Base-by-base conservation (phyloP, 306 rosid genomes). In the Trichosanthes truncata region DNA sequence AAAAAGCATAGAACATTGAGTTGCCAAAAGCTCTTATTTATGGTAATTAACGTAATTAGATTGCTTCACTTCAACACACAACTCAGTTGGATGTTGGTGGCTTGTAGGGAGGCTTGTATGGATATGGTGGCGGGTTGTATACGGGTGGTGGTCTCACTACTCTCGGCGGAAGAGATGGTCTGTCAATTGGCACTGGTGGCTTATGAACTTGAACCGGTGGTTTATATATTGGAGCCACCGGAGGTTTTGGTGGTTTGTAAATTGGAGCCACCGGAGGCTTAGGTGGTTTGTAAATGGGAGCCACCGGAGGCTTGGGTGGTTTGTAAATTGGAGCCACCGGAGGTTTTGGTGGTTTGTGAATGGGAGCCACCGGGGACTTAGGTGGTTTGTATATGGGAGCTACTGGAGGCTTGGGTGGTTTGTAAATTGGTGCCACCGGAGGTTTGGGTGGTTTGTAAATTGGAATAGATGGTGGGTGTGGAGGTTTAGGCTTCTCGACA, bases 51-150 rank as follows among this genome's bases (percentile, higher is more conserved):
- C 60, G 20, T 25, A 4, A 25, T 25, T 57, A 59, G 36, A 33
- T 33, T 15, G 23, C 25, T 36, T 36, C 46, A 40, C 49, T 15
- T 68, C 29, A 68, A 41, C 53, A 68, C 33, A 68, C 5, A 31
- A n/a, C 75, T 68, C 35, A 68, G 75, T 68, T 68, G 31, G 52
- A 41, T 68, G 52, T 8, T 40, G 75, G 75, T 10, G 75, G 75
- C 52, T 41, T 68, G 53, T 68, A n/a, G 10, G 75, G 75, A 41
- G 53, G 75, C 15, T n/a, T 40, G 53, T 68, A 40, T 40, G 75
- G 49, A 5, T 41, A n/a, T 18, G 76, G 56, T 71, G 71, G 71
- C 33, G n/a, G n/a, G n/a, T n/a, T n/a, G n/a, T n/a, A n/a, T n/a
- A n/a, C n/a, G n/a, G n/a, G n/a, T n/a, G n/a, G n/a, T n/a, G n/a